Conservation (phyloP, 495 filamentous ascomycete species). For the Friedmanniomyces endolithicus region DNA sequence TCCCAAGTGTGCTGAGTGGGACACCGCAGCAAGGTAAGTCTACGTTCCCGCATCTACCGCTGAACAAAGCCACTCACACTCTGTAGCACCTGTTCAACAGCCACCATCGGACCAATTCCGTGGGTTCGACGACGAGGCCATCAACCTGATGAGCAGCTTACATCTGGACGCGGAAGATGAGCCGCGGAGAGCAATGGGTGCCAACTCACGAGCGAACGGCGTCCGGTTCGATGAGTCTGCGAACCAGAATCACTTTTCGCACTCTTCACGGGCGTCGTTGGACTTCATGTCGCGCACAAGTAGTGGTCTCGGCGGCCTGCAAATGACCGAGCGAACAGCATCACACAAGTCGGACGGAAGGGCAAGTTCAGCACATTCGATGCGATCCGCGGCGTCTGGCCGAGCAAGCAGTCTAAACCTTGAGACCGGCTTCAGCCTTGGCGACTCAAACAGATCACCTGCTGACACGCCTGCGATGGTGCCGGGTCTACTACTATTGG, state of each 20-base stretch:
- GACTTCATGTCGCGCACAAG: conserved; percentile 70
- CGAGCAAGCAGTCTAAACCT: conserved; percentile 73
- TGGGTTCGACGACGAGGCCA: conserved; percentile 68
- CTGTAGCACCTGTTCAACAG: conserved; percentile 58
- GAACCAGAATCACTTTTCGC: conserved; percentile 77
- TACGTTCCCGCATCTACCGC: background rate
- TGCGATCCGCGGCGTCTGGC: conserved; percentile 51
- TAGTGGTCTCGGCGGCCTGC: conserved; percentile 70
- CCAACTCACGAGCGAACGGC: conserved; percentile 81
- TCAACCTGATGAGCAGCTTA: conserved; percentile 56
- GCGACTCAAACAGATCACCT: conserved; percentile 52
- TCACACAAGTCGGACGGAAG: conserved; percentile 97
- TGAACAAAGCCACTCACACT: background rate
- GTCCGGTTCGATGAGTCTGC: conserved; percentile 98
- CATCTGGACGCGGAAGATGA: conserved; percentile 83
- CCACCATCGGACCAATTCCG: conserved; percentile 66
- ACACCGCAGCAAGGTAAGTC: conserved; percentile 65
- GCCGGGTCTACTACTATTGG: conserved; percentile 68
- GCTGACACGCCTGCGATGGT: conserved; percentile 57
- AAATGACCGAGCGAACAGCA: conserved; percentile 73
- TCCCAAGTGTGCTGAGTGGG: conserved; percentile 54
- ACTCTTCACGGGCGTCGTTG: conserved; percentile 62
- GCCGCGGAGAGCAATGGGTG: conserved; percentile 59
- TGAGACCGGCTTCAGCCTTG: conserved; percentile 56
- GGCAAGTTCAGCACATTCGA: conserved; percentile 77